Evolutionary conservation across 192 early-diverging fungal genomes (phyloP).

Genomic region (Coemansia sp.): DNA sequence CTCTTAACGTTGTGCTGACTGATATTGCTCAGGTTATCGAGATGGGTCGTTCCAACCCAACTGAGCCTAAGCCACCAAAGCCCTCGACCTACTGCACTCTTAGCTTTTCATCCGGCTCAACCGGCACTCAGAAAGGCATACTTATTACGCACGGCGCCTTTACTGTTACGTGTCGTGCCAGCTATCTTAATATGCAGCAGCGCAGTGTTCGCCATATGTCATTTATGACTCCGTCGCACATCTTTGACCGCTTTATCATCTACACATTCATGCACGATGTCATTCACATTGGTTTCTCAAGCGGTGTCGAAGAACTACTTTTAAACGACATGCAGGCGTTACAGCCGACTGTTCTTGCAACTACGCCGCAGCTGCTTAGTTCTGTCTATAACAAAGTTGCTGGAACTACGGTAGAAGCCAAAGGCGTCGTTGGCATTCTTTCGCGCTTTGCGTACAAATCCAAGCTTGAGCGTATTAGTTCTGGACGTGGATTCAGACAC

Average conservation of each 20-base stretch:
- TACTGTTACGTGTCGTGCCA: constrained; percentile 1
- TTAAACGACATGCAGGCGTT: constrained; percentile 73
- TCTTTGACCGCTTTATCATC: constrained; percentile 66
- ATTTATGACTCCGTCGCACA: constrained; percentile 74
- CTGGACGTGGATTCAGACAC: constrained; percentile 60
- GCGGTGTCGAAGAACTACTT: constrained; percentile 63
- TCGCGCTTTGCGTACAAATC: constrained; percentile 50
- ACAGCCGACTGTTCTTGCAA: constrained; percentile 70
- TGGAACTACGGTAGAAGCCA: constrained; percentile 48
- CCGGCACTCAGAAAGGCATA: constrained; percentile 64
- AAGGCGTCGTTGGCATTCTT: constrained; percentile 41
- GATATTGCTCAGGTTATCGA: constrained; percentile 57
- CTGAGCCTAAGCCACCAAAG: constrained; percentile 52
- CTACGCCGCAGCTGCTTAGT: constrained; percentile 75
- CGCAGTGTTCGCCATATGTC: constrained; percentile 47
- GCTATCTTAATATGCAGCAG: too few relatives aligned
- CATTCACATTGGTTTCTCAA: constrained; percentile 70
- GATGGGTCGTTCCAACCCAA: constrained; percentile 55
- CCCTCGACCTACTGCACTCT: constrained; percentile 61
- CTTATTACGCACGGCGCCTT: constrained; percentile 62
- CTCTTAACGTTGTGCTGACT: constrained; percentile 56
- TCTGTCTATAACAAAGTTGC: constrained; percentile 72
- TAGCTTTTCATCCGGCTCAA: constrained; percentile 77
- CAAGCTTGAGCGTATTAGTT: constrained; percentile 57
- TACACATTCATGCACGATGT: constrained; percentile 51